phyloP scores from a whole-genome alignment of 352 stramenopile genomes.

The Pythium aquatile region DNA sequence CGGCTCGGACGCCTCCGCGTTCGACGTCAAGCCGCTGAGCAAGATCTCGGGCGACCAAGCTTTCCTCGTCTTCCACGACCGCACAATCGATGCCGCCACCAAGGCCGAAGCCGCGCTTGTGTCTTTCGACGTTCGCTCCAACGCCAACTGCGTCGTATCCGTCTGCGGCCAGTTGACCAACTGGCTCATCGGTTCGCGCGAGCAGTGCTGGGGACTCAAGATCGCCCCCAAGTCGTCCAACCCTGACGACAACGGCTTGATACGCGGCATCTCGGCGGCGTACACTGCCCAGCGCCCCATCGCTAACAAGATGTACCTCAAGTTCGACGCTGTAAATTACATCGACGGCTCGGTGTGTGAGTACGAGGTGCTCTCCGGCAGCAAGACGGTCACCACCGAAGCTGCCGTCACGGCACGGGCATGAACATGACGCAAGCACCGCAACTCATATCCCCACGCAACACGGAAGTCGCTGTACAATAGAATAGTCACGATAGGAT shows the following conservation, averaged over 20 bases:
- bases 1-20: constrained; percentile 25
- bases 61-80: constrained; percentile 74
- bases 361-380: constrained; percentile 67
- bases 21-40: constrained; percentile 36
- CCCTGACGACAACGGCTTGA: constrained; percentile 53
- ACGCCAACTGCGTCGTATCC: constrained; percentile 71
- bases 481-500: constrained; percentile 17
- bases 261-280: constrained; percentile 64
- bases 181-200: constrained; percentile 60
- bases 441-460: background rate
- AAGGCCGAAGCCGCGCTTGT: constrained; percentile 60
- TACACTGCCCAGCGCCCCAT: constrained; percentile 50
- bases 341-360: constrained; percentile 65
- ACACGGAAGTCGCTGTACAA: constrained; percentile 5
- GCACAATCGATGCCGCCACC: constrained; percentile 26
- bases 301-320: constrained; percentile 70
- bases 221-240: constrained; percentile 65
- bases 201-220: constrained; percentile 72
- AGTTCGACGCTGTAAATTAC: constrained; percentile 77
- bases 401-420: background rate
- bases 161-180: constrained; percentile 60
- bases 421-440: background rate
- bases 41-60: constrained; percentile 64
- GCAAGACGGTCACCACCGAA: constrained; percentile 44
- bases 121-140: constrained; percentile 66